Base-by-base conservation (phyloP, 2,329 filamentous ascomycete species). In the Epicoccum nigrum region DNA sequence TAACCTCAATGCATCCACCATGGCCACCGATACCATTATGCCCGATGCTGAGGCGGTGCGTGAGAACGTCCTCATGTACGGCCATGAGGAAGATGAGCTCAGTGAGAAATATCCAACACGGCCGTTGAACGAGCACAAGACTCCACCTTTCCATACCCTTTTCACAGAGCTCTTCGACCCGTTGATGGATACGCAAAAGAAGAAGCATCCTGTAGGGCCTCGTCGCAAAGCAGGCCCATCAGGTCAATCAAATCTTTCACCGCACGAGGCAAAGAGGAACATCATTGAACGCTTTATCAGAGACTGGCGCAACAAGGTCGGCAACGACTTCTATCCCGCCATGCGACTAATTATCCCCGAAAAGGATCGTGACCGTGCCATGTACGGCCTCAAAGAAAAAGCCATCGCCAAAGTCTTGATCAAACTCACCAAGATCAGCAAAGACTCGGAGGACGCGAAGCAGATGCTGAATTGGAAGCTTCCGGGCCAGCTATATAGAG, bases 361-460 rank as follows among this genome's bases (percentile, higher is more conserved):
- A 65, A 95, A 96, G 69, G 94, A 99, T 68, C 85, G 92, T 31
- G 92, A 97, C 65, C 85, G 94, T 39, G 88, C 89, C 15, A 92
- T 96, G 79, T 99, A 97, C 66, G 91, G 93, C 1, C 79, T 99
- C 32, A 97, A 97, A 69, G 94, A 99, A 77, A 92, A 88, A 69
- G 84, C 87, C 4, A 92, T 99, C 53, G 93, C 88, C 8, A 96
- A 92, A 69, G 77, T 97, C 16, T 79, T 97, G n/a, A 89, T 97
- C 51, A 93, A 92, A 69, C 82, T 96, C 31, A 88, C 96, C 80
- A 93, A 92, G 68, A 96, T 99, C 64, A 88, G 92, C 76, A 90
- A 88, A 64, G 87, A 92, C 63, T 95, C 91, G 0, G 90, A 96
- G 57, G 93, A 97, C 76, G 93, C 87, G 0, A 87, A 88, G 67